These are phyloP conservation scores for Mycena rosella DNA, from an alignment of 768 basidiomycete genomes.

Conservation along the genomic window DNA sequence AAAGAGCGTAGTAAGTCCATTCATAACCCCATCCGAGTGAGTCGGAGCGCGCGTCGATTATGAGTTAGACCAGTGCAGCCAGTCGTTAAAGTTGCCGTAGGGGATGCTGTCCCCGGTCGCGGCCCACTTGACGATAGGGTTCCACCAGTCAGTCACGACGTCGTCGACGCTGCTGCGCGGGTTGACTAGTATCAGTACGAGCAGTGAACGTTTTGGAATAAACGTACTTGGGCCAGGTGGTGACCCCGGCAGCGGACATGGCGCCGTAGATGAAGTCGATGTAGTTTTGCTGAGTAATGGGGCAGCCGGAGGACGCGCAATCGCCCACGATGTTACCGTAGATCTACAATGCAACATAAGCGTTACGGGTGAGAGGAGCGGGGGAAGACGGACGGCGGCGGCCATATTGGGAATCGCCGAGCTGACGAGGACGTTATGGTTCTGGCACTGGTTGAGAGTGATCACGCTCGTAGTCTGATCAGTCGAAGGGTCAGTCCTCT, in stretches of 20 bases:
- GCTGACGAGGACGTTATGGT: slow-evolving; percentile 12
- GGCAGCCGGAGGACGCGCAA: slow-evolving; percentile 31
- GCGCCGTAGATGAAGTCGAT: slow-evolving; percentile 39
- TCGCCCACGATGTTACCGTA: slow-evolving; percentile 36
- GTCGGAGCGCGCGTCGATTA: too few relatives aligned
- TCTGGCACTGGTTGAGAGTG: slow-evolving; percentile 31
- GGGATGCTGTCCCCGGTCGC: too few relatives aligned
- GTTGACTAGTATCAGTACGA: too few relatives aligned
- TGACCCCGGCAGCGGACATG: slow-evolving; percentile 27
- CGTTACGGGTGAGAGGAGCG: too few relatives aligned
- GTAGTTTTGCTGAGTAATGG: slow-evolving; percentile 40
- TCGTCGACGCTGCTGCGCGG: too few relatives aligned
- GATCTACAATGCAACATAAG: slow-evolving; percentile 14
- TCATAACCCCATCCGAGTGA: too few relatives aligned
- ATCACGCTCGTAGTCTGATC: not conserved
- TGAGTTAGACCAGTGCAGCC: too few relatives aligned
- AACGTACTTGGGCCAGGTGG: slow-evolving; percentile 24
- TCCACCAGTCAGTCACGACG: too few relatives aligned
- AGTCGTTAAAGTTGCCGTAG: too few relatives aligned
- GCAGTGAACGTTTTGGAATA: too few relatives aligned
- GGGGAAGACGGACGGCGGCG: not conserved
- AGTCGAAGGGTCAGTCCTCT: not conserved
- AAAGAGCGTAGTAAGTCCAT: too few relatives aligned
- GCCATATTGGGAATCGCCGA: slow-evolving; percentile 21
- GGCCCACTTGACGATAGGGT: too few relatives aligned